Conservation (phyloP, 2,329 filamentous ascomycete species). For the Fusarium anthophilum region DNA sequence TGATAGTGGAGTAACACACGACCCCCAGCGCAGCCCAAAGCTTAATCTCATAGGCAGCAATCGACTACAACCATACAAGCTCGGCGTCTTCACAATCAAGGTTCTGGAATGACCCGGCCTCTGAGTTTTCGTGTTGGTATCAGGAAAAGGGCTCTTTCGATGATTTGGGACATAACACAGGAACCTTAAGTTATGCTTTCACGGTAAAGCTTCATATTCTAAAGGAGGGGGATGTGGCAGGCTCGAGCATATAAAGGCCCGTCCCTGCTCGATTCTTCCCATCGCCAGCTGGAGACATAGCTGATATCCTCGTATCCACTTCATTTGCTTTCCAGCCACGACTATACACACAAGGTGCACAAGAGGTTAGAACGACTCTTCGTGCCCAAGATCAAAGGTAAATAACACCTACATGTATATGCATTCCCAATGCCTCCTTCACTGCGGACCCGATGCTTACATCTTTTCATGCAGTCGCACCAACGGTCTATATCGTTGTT, state of each 20-base stretch:
- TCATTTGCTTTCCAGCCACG: rapidly evolving
- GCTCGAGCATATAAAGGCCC: not conserved
- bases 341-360: rapidly evolving
- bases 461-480: rapidly evolving
- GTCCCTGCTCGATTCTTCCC: not conserved
- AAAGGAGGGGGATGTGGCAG: not conserved
- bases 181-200: rapidly evolving
- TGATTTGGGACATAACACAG: rapidly evolving
- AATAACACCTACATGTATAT: too few species aligned
- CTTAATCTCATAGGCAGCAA: too few species aligned
- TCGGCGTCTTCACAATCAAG: too few species aligned
- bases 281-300: too few species aligned
- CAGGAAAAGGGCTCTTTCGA: too few species aligned
- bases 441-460: rapidly evolving
- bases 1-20: too few species aligned
- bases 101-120: too few species aligned
- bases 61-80: too few species aligned
- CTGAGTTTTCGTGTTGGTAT: too few species aligned
- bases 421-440: too few species aligned
- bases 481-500: rapidly evolving
- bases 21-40: too few species aligned
- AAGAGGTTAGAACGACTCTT: rapidly evolving
- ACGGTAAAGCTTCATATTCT: rapidly evolving
- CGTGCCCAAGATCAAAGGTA: not conserved
- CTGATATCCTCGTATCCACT: too few species aligned